Base-by-base conservation (phyloP, 805 yeast genomes). In the Lipomyces anomalus region DNA sequence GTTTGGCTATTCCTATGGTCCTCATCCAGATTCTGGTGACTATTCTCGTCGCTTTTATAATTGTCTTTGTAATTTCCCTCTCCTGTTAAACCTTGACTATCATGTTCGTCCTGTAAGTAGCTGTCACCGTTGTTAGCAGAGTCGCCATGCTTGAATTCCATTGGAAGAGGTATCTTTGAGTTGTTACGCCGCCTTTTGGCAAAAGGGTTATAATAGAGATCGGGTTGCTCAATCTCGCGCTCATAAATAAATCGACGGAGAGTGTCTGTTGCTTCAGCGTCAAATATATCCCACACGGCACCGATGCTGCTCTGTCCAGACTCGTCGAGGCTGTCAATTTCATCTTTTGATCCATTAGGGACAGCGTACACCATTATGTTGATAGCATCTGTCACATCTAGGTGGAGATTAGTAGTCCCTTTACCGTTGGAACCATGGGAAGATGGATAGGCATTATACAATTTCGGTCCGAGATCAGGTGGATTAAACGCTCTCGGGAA, bases 401-500 rank as follows among this genome's bases (percentile, higher is more conserved):
- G 35, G 34, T 50, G 55, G 16, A 50, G 38, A 6, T 39, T 38
- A 6, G 50, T 44, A 16, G 47, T 39, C 26, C 54, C 54, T 2
- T 29, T 23, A 20, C 51, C 48, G 17, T 38, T n/a, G 9, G 36
- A 34, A 18, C 24, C 44, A 22, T 47, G 48, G 5, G 46, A 39
- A 3, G 51, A 35, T 3, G 53, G 42, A 21, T 49, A 49, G 2
- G 53, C 52, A 37, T 43, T 49, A 28, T 49, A 47, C 29, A 50
- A 23, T 30, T 47, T 50, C 24, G 53, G 55, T 6, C 55, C 55
- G 4, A 48, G 46, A 26, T 50, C 55, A 7, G 55, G 52, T 13
- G 42, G 35, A 32, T 46, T 46, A 35, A 26, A 48, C 7, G 42
- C 52, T n/a, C 23, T 35, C 6, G 54, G 51, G 28, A 50, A 47